Conservation (phyloP, 75 land plant genomes). For the Selaginella moellendorffii region DNA sequence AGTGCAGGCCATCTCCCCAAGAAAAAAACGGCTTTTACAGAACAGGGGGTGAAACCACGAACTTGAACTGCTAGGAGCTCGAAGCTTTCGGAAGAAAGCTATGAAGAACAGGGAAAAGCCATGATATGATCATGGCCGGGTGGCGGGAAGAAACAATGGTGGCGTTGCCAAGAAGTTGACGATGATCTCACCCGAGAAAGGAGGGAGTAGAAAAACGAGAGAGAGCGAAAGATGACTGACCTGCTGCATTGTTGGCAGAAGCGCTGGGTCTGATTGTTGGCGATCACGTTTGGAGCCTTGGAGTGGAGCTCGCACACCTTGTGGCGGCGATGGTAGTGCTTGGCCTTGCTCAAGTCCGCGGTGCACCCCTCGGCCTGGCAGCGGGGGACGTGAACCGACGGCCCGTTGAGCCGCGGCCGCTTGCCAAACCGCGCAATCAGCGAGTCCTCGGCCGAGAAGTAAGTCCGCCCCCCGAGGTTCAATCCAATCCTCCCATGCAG, state of each 20-base stretch:
- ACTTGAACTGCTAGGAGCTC: too few species aligned
- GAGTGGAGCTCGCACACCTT: conserved; percentile 68
- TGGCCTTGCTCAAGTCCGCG: conserved; percentile 52
- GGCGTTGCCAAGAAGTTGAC: too few species aligned
- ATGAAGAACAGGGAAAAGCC: too few species aligned
- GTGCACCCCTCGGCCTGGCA: conserved; percentile 78
- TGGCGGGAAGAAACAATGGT: too few species aligned
- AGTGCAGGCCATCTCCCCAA: too few species aligned
- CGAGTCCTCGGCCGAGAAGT: not conserved
- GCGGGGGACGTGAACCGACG: conserved; percentile 41
- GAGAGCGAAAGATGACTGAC: too few species aligned
- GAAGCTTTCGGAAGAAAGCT: too few species aligned
- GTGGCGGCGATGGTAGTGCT: conserved; percentile 65
- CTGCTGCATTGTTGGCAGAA: conserved; percentile 71
- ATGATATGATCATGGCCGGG: too few species aligned
- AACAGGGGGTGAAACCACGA: too few species aligned
- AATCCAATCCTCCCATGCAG: conserved; percentile 5
- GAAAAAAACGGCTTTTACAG: too few species aligned
- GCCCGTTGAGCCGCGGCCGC: not conserved
- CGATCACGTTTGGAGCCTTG: conserved; percentile 44
- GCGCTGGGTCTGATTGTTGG: conserved; percentile 55
- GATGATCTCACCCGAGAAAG: too few species aligned
- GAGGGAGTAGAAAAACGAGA: too few species aligned
- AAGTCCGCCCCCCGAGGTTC: not conserved
- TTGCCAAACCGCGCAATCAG: not conserved